Evolutionary conservation across 2,329 filamentous ascomycete species (phyloP).

Genomic region (Epichloe coenophiala): DNA sequence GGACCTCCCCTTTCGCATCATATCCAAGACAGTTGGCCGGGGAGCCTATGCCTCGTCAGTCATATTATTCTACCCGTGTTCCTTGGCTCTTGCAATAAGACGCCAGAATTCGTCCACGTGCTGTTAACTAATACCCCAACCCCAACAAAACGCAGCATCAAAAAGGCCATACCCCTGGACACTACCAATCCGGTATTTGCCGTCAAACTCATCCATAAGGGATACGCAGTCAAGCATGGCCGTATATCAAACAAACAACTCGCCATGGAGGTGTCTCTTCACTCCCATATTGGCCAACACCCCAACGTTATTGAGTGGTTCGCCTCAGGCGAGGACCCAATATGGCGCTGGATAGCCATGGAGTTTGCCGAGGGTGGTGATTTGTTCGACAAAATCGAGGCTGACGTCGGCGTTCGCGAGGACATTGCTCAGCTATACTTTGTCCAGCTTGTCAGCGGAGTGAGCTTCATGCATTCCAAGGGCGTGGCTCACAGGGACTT

Average conservation of each 20-base stretch:
- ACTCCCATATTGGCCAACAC: conserved; percentile 78
- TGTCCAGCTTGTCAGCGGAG: conserved; percentile 74
- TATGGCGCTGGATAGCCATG: conserved; percentile 98
- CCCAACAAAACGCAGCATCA: conserved; percentile 47
- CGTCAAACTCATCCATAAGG: conserved; percentile 97
- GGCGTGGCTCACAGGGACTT: conserved; percentile 87
- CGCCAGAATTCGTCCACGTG: too few species aligned
- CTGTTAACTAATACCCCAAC: too few species aligned
- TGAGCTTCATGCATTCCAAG: conserved; percentile 91
- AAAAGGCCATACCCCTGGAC: conserved; percentile 75
- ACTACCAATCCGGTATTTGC: conserved; percentile 68
- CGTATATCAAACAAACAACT: conserved; percentile 82
- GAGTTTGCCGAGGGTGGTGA: conserved; percentile 92
- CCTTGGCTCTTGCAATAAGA: too few species aligned
- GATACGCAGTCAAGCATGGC: conserved; percentile 80
- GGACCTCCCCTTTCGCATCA: conserved; percentile 81
- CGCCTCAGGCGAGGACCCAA: conserved; percentile 66
- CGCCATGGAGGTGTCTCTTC: conserved; percentile 79
- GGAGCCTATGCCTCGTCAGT: conserved; percentile 92
- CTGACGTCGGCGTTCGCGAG: conserved; percentile 85
- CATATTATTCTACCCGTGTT: background rate
- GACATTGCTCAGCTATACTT: conserved; percentile 97
- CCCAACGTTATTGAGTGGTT: conserved; percentile 92
- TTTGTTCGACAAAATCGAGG: conserved; percentile 98
- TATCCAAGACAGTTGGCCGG: conserved; percentile 92